phyloP scores from a whole-genome alignment of 768 basidiomycete genomes.

The Trametes meyenii region DNA sequence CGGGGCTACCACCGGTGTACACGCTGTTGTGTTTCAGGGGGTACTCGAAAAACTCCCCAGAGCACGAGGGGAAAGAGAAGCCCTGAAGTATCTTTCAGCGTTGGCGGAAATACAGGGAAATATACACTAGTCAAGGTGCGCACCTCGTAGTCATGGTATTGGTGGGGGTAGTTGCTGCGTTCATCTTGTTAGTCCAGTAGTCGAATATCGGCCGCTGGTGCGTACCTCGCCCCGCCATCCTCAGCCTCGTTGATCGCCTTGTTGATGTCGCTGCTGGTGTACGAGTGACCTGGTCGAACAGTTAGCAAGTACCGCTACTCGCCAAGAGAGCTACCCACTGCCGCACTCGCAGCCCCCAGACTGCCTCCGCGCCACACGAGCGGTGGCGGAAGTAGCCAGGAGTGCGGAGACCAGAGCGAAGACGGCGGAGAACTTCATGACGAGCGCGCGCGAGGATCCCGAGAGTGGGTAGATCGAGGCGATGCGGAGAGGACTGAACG shows the following conservation, averaged over 20 bases:
- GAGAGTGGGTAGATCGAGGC: background rate
- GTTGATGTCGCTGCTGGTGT: slow-evolving; percentile 25
- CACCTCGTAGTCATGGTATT: slow-evolving; percentile 34
- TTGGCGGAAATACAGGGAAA: background rate
- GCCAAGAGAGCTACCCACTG: slow-evolving; percentile 10
- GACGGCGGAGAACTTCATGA: slow-evolving; percentile 19
- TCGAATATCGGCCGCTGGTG: background rate
- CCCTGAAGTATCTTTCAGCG: slow-evolving; percentile 6
- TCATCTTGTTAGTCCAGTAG: background rate
- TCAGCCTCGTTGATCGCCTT: slow-evolving; percentile 28
- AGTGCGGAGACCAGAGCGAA: slow-evolving; percentile 15
- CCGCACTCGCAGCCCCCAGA: slow-evolving; percentile 28
- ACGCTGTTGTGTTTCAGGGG: slow-evolving; percentile 27
- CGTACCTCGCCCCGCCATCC: slow-evolving; percentile 28
- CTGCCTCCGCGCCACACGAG: slow-evolving; percentile 21
- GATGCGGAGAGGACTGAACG: background rate
- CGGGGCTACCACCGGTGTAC: slow-evolving; percentile 34
- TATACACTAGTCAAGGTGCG: background rate
- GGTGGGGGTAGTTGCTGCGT: slow-evolving; percentile 32
- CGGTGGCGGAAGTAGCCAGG: slow-evolving; percentile 14
- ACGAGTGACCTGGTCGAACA: slow-evolving; percentile 13
- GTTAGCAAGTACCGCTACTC: background rate
- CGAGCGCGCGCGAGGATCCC: background rate
- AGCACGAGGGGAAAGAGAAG: slow-evolving; percentile 31
- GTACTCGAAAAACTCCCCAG: slow-evolving; percentile 29